Conservation (phyloP, 495 filamentous ascomycete species). For the Daldinia caldariorum region DNA sequence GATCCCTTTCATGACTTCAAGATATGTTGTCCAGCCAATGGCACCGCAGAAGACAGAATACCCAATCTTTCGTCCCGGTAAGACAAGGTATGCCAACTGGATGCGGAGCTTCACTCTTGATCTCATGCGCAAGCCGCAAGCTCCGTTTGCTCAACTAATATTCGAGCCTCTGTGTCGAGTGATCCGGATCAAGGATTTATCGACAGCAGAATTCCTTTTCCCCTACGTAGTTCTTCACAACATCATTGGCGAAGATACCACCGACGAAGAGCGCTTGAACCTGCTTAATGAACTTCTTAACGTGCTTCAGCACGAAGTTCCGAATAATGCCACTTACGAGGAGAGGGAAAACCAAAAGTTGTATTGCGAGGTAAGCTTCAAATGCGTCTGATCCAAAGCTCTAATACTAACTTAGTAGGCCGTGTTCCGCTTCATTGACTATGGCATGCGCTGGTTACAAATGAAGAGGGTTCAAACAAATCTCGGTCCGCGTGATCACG, state of each 20-base stretch:
- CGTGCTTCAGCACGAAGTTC: conserved; percentile 71
- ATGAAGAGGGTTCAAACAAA: conserved; percentile 65
- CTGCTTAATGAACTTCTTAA: conserved; percentile 74
- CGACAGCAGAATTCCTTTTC: conserved; percentile 84
- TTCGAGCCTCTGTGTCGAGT: conserved; percentile 83
- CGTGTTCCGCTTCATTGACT: conserved; percentile 90
- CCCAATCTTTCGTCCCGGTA: conserved; percentile 73
- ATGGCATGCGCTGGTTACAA: conserved; percentile 89
- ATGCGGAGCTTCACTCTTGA: conserved; percentile 81
- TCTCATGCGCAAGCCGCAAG: conserved; percentile 76
- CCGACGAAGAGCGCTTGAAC: conserved; percentile 69
- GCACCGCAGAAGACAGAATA: conserved; percentile 67
- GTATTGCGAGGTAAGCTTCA: conserved; percentile 75
- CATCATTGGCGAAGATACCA: conserved; percentile 70
- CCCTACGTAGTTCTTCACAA: conserved; percentile 85
- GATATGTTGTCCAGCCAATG: conserved; percentile 74
- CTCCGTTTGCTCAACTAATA: conserved; percentile 72
- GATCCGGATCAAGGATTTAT: conserved; percentile 81
- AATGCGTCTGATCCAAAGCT: neutral
- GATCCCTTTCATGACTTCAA: conserved; percentile 85
- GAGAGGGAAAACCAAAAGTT: conserved; percentile 76
- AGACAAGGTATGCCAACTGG: conserved; percentile 78
- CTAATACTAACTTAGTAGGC: conserved; percentile 63
- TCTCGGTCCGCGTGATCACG: conserved; percentile 51
- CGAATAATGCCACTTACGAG: conserved; percentile 60